Evolutionary conservation across 2,329 filamentous ascomycete genomes (phyloP), one percentile per base, ranked within the genome.

Genomic region (Fusarium beomiforme): DNA sequence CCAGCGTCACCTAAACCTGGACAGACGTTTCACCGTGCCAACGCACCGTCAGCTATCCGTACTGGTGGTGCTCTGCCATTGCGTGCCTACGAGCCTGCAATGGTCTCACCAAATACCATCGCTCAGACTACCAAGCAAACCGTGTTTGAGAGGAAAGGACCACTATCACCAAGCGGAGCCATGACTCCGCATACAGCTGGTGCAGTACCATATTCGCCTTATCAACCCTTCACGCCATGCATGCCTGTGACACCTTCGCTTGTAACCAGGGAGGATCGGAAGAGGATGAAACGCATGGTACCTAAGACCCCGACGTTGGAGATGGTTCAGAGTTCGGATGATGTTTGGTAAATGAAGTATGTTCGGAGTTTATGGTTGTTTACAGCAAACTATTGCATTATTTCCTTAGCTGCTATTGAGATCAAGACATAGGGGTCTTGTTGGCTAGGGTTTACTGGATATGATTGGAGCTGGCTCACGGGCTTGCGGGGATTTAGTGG

Each of bases 241-340:
- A 87, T 94, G 54, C 93, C 93, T 2, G 88, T 95, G 51, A 94
- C 93, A 33, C 92, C 93, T n/a, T 89, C 88, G 23, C 81, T 95
- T 49, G 89, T 93, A 19, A 93, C 90, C 26, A 89, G 86, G 79
- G 87, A 89, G 68, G 92, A 95, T 77, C 83, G 92, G 31, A 93
- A 91, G 85, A 85, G 87, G 78, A 90, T 89, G 85, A 89, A 85
- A 84, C 89, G 86, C 78, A 80, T 90, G 77, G 85, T 90, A 72
- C 88, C 88, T 63, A 89, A 89, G 82, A 90, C 88, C 54, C 90
- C 89, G 7, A 88, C 89, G 0, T 72, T 88, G 77, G 84, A 89
- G 74, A 86, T 91, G 87, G 90, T 92, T 11, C 81, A 83, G 81
- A 87, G 84, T 72, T 83, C 84, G 19, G 88, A 90, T 3, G 91